A percentile compares a stretch with the other conserved stretches of the same genome.
phyloP scores from a whole-genome alignment of 768 basidiomycete species.

The Auricularia cornea region DNA sequence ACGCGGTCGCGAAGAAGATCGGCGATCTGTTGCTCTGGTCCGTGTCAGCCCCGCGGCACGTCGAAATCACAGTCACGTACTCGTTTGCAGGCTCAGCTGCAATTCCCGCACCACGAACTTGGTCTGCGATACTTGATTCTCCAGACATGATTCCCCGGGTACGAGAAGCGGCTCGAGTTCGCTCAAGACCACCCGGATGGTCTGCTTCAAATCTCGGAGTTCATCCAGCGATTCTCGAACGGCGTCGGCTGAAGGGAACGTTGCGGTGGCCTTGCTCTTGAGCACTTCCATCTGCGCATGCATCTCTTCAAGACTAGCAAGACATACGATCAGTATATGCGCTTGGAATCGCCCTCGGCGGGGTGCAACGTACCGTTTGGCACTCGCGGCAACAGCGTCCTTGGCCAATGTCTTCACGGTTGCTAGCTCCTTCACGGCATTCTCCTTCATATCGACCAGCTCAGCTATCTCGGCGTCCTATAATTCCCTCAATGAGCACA shows the following conservation, averaged over 20 bases:
- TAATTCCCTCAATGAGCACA: background rate
- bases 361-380: background rate
- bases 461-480: background rate
- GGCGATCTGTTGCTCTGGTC: background rate
- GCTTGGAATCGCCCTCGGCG: too few relatives aligned
- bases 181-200: background rate
- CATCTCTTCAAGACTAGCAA: background rate
- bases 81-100: background rate
- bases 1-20: background rate
- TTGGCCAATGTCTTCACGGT: background rate
- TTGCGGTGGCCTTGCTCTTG: background rate
- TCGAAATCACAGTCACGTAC: background rate
- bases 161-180: background rate
- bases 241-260: background rate
- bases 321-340: too few relatives aligned
- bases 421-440: background rate
- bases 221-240: background rate
- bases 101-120: background rate
- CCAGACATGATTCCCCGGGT: background rate
- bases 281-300: background rate
- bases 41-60: background rate
- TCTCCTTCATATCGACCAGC: background rate
- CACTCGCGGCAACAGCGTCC: background rate
- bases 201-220: background rate
- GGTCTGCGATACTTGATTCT: background rate